Percentiles rank a stretch among this genome's conserved stretches.
Conservation (phyloP, 179 eudicot species). For the Silene vulgaris region DNA sequence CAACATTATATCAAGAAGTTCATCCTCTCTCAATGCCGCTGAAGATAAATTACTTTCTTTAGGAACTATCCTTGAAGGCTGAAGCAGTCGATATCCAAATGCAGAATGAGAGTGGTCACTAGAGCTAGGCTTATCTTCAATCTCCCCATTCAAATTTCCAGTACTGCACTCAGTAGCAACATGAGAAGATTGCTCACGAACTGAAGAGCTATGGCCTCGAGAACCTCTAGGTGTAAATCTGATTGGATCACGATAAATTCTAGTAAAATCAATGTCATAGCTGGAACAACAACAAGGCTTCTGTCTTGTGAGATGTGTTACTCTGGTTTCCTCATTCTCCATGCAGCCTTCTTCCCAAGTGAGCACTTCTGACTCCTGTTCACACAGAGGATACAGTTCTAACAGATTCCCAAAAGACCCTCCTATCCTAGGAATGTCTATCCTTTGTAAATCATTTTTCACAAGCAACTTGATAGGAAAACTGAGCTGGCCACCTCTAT, state of each 20-base stretch:
- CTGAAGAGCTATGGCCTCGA: conserved; percentile 58
- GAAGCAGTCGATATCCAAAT: conserved; percentile 63
- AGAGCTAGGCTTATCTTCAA: conserved; percentile 80
- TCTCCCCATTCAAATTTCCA: conserved; percentile 80
- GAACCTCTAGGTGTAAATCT: conserved; percentile 57
- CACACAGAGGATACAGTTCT: conserved; percentile 45
- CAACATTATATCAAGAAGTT: conserved; percentile 85
- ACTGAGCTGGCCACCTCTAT: conserved; percentile 83
- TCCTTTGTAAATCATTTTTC: conserved; percentile 68
- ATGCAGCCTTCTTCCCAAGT: conserved; percentile 96
- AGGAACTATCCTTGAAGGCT: conserved; percentile 50
- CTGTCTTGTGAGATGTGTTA: conserved; percentile 58
- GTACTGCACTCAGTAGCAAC: conserved; percentile 75
- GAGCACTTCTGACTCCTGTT: conserved; percentile 59
- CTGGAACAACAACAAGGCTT: conserved; percentile 91
- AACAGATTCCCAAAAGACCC: conserved; percentile 66
- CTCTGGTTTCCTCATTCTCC: conserved; percentile 67
- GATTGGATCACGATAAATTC: conserved; percentile 46
- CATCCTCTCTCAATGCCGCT: conserved; percentile 75
- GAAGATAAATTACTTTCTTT: conserved; percentile 54
- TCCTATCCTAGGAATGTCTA: conserved; percentile 76
- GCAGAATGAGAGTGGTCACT: conserved; percentile 75
- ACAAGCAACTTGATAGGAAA: conserved; percentile 64
- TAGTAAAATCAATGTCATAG: conserved; percentile 56
- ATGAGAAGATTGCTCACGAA: conserved; percentile 73